phyloP scores from a whole-genome alignment of 1,284 basidiomycete genomes.

The Irpex lacteus region DNA sequence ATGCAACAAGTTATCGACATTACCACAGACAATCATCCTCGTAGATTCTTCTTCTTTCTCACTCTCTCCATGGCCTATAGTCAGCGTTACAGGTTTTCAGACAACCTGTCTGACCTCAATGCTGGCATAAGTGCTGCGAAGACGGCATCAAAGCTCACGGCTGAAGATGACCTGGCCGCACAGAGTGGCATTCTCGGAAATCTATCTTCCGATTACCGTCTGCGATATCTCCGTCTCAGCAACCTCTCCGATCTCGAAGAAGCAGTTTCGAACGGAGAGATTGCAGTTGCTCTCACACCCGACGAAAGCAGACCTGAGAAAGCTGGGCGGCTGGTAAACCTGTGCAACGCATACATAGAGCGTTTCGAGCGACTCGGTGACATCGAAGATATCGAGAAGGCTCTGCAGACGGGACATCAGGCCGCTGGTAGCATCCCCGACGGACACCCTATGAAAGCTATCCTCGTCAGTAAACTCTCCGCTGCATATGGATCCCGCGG shows the following conservation, averaged over 20 bases:
- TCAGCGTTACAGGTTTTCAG: background rate
- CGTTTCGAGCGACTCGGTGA: no score
- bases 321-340: no score
- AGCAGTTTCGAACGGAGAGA: no score
- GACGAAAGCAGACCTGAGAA: no score
- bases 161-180: background rate
- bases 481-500: background rate
- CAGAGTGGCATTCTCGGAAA: background rate
- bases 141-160: background rate
- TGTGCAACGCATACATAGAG: no score
- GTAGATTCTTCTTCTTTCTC: background rate
- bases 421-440: background rate
- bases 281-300: no score
- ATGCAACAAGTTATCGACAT: background rate
- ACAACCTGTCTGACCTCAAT: background rate
- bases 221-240: no score
- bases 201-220: background rate
- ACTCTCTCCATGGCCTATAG: background rate
- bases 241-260: no score
- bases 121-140: background rate
- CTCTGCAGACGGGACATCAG: background rate
- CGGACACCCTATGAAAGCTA: background rate
- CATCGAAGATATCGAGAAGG: background rate
- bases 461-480: background rate
- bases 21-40: background rate